Percentiles rank a stretch among this genome's conserved stretches.
Conservation (phyloP, 1,284 basidiomycete genomes). For the Blastosporella zonata region DNA sequence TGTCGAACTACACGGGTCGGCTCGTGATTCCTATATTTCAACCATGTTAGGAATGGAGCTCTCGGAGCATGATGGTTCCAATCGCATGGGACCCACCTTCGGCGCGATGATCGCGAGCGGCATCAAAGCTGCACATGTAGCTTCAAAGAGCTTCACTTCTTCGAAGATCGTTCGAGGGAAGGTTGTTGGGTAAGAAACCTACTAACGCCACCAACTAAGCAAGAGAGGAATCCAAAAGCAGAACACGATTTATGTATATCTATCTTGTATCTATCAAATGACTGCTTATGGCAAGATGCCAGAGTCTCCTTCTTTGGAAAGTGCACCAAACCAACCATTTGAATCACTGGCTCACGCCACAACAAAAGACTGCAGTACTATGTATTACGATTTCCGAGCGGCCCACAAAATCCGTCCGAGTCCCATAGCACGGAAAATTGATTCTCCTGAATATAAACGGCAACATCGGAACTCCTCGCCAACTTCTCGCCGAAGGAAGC, state of each 20-base stretch:
- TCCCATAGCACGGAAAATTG: no score
- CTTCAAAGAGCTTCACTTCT: conserved; percentile 60
- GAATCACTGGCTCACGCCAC: no score
- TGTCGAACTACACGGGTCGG: conserved; percentile 18
- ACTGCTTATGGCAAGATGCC: no score
- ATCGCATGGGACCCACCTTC: conserved; percentile 81
- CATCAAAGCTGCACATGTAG: conserved; percentile 75
- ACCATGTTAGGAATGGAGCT: conserved; percentile 71
- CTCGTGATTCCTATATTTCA: conserved; percentile 1
- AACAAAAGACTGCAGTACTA: no score
- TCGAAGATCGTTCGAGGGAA: conserved; percentile 65
- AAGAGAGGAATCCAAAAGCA: background rate
- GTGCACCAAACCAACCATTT: no score
- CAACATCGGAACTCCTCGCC: no score
- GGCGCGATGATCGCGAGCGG: conserved; percentile 82
- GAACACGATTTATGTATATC: background rate
- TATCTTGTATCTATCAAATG: no score
- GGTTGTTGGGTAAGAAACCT: conserved; percentile 41
- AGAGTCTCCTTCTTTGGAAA: no score
- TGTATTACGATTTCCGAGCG: no score
- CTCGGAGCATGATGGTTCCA: conserved; percentile 79
- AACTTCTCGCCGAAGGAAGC: no score
- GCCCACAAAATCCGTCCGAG: no score
- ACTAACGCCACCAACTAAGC: background rate
- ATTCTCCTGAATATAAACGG: no score